These are phyloP conservation scores for Pisolithus marmoratus DNA, from an alignment of 768 basidiomycete species.

Conservation along the genomic window DNA sequence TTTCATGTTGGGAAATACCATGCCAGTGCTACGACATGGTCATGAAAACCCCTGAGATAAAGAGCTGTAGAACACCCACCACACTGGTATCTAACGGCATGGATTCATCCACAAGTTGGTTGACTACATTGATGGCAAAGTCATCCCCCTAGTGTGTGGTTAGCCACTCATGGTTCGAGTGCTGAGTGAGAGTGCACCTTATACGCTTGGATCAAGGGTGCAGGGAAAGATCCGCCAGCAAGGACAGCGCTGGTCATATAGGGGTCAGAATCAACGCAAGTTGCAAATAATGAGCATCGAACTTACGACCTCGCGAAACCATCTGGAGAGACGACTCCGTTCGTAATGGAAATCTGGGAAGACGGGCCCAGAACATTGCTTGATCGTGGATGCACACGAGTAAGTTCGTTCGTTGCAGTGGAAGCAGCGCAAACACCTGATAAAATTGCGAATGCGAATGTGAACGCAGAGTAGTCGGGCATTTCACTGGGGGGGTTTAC, in stretches of 20 bases:
- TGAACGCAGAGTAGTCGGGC: neutral
- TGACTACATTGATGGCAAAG: slow-evolving; percentile 41
- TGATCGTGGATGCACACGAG: neutral
- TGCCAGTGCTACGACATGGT: slow-evolving; percentile 46
- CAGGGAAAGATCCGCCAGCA: slow-evolving; percentile 42
- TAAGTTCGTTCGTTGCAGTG: too few species aligned
- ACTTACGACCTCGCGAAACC: slow-evolving; percentile 42
- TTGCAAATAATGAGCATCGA: neutral
- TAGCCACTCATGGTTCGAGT: neutral
- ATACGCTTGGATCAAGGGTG: slow-evolving; percentile 35
- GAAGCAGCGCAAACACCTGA: neutral
- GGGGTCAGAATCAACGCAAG: neutral
- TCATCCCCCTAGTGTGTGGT: slow-evolving; percentile 30
- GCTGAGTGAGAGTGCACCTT: slow-evolving; percentile 21
- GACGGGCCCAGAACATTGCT: neutral
- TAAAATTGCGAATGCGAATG: neutral
- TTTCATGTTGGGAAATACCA: slow-evolving; percentile 40
- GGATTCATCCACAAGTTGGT: slow-evolving; percentile 37
- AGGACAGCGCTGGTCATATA: slow-evolving; percentile 16
- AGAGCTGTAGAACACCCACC: slow-evolving; percentile 7
- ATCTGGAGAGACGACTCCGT: slow-evolving; percentile 31
- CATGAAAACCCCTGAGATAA: neutral
- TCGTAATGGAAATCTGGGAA: neutral
- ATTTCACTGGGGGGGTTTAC: neutral
- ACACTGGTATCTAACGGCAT: slow-evolving; percentile 51